These are phyloP conservation scores for Leccinum subgranulosum DNA, from an alignment of 768 basidiomycete genomes.

Conservation along the genomic window DNA sequence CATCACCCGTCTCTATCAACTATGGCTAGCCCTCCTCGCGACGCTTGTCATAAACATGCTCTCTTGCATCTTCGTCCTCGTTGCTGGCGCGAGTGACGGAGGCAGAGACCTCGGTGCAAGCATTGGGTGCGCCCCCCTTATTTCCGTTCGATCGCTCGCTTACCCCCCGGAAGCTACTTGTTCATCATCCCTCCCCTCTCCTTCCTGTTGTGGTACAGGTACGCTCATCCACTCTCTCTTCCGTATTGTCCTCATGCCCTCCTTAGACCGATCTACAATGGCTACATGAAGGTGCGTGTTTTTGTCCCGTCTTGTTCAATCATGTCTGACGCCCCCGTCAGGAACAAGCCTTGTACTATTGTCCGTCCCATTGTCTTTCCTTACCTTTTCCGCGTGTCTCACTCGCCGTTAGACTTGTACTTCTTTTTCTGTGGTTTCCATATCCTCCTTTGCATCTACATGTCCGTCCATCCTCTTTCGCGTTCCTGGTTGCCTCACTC, in stretches of 20 bases:
- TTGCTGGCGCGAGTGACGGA: slow-evolving; percentile 71
- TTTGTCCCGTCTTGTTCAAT: slow-evolving; percentile 22
- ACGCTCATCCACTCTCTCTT: slow-evolving; percentile 27
- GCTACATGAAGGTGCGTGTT: slow-evolving; percentile 83
- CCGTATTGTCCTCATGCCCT: slow-evolving; percentile 6
- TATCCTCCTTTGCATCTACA: slow-evolving; percentile 88
- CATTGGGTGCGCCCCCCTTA: slow-evolving; percentile 57
- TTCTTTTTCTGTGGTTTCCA: slow-evolving; percentile 98
- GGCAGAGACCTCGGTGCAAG: slow-evolving; percentile 79
- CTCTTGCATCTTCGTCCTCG: slow-evolving; percentile 82
- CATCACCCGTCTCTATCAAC: slow-evolving; percentile 83
- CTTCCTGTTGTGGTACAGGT: slow-evolving; percentile 96
- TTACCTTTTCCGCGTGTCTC: slow-evolving; percentile 1
- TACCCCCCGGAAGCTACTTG: slow-evolving; percentile 54
- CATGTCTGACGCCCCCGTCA: slow-evolving; percentile 31
- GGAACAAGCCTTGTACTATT: slow-evolving; percentile 94
- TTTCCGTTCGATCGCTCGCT: slow-evolving; percentile 21
- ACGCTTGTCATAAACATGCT: slow-evolving; percentile 89
- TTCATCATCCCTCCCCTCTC: slow-evolving; percentile 74
- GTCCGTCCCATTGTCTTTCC: slow-evolving; percentile 45
- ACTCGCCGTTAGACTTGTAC: slow-evolving; percentile 68
- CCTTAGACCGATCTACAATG: slow-evolving; percentile 89
- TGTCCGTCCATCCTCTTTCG: slow-evolving; percentile 45
- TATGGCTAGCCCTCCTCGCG: slow-evolving; percentile 87
- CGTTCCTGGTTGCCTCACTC: slow-evolving; percentile 16